Evolutionary conservation across 192 early-diverging fungal species (phyloP).

Genomic region (Entophlyctis luteolus): DNA sequence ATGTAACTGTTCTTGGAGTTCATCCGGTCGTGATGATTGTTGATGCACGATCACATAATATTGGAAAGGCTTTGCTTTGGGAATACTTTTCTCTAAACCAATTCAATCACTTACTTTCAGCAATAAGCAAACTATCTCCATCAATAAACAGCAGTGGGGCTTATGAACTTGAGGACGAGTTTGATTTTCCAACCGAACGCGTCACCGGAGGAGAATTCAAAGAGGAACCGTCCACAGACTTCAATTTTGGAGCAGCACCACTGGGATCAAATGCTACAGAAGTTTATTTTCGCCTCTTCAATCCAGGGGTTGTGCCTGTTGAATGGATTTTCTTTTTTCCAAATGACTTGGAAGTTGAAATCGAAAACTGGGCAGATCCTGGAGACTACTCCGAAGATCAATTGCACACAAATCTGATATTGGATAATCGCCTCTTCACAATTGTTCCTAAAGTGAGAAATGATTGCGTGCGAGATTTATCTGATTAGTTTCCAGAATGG

Average conservation of each 20-base stretch:
- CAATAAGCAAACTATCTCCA: slow-evolving; percentile 6
- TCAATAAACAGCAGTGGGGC: background rate
- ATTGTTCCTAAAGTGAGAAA: slow-evolving; percentile 44
- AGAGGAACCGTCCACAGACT: slow-evolving; percentile 31
- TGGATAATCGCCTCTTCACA: slow-evolving; percentile 50
- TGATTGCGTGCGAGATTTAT: background rate
- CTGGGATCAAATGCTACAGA: slow-evolving; percentile 36
- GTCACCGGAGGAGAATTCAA: slow-evolving; percentile 9
- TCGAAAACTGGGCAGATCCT: slow-evolving; percentile 58
- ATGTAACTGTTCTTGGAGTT: slow-evolving; percentile 44
- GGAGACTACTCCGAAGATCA: slow-evolving; percentile 57
- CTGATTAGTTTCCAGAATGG: slow-evolving; percentile 36
- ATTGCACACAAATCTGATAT: slow-evolving; percentile 47
- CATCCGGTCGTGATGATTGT: slow-evolving; percentile 48
- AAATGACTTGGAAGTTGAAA: slow-evolving; percentile 52
- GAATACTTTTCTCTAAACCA: slow-evolving; percentile 43
- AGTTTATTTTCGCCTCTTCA: slow-evolving; percentile 44
- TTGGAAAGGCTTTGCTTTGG: slow-evolving; percentile 47
- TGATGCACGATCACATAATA: slow-evolving; percentile 49
- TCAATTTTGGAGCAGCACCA: slow-evolving; percentile 52
- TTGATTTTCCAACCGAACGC: slow-evolving; percentile 36
- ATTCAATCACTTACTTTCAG: slow-evolving; percentile 42
- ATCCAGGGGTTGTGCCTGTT: slow-evolving; percentile 54
- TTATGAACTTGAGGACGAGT: slow-evolving; percentile 12
- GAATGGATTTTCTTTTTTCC: slow-evolving; percentile 57